Evolutionary conservation across 2,329 filamentous ascomycete genomes (phyloP).

Genomic region (Didymella pinodella): DNA sequence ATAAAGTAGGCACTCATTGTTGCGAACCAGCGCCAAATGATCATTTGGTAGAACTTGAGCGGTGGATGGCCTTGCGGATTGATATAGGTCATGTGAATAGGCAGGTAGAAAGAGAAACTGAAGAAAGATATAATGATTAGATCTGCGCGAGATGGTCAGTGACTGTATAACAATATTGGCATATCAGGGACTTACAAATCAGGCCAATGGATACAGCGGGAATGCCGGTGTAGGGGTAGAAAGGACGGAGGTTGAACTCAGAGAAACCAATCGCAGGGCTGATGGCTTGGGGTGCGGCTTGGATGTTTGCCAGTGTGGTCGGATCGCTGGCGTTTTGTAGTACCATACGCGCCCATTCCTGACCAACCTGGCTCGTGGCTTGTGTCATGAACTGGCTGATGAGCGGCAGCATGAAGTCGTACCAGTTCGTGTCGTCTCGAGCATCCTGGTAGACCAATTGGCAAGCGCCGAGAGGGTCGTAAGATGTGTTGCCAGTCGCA

Average conservation of each 20-base stretch:
- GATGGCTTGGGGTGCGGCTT: slow-evolving; percentile 60
- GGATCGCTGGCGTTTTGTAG: slow-evolving; percentile 54
- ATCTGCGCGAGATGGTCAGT: slow-evolving; percentile 40
- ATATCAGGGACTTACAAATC: slow-evolving; percentile 55
- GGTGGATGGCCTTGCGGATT: slow-evolving; percentile 63
- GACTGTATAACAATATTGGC: neutral
- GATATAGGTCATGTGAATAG: slow-evolving; percentile 68
- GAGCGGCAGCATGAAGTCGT: slow-evolving; percentile 62
- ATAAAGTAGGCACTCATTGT: slow-evolving; percentile 67
- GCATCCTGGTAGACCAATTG: slow-evolving; percentile 65
- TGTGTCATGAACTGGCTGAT: slow-evolving; percentile 58
- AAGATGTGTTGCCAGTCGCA: slow-evolving; percentile 62
- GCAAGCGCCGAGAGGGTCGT: slow-evolving; percentile 66
- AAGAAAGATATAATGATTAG: slow-evolving; percentile 74
- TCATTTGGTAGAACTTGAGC: slow-evolving; percentile 65
- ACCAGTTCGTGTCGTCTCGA: slow-evolving; percentile 64
- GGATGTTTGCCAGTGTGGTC: slow-evolving; percentile 54
- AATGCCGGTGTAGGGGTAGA: slow-evolving; percentile 62
- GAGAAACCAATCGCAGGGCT: slow-evolving; percentile 65
- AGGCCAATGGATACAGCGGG: slow-evolving; percentile 69
- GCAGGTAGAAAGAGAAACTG: slow-evolving; percentile 70
- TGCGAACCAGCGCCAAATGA: slow-evolving; percentile 65
- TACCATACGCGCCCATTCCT: slow-evolving; percentile 54
- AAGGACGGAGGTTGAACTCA: slow-evolving; percentile 66
- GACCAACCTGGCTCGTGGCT: slow-evolving; percentile 60